These are phyloP conservation scores for Mimosa pudica DNA, from an alignment of 306 rosid genomes.

Conservation along the genomic window DNA sequence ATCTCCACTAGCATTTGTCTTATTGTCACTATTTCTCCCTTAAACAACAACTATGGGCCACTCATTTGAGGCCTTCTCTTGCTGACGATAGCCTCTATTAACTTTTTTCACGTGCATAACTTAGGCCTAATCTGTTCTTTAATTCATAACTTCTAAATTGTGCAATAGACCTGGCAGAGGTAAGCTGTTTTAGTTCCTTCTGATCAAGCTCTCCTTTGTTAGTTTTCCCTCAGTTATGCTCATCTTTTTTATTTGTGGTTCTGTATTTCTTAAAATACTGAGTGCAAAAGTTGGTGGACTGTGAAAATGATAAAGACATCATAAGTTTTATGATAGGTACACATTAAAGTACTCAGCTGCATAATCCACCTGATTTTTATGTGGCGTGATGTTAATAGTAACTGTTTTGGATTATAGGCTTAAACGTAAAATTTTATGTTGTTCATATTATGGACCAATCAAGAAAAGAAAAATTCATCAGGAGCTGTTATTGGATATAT, in stretches of 20 bases:
- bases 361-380: conserved; percentile 35
- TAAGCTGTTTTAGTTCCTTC: not conserved
- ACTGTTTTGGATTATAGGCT: conserved; percentile 15
- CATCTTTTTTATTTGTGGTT: conserved; percentile 10
- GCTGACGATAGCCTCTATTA: conserved; percentile 1
- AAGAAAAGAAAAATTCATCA: conserved; percentile 26
- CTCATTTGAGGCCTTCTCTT: conserved; percentile 32
- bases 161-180: conserved; percentile 4
- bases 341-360: not conserved
- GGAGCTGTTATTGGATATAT: conserved; percentile 44
- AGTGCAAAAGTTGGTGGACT: conserved; percentile 39
- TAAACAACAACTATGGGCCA: conserved; percentile 39
- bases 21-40: conserved; percentile 43
- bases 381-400: conserved; percentile 62
- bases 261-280: not conserved
- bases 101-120: not conserved
- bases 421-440: not conserved
- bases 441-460: not conserved
- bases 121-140: not conserved
- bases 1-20: conserved; percentile 56
- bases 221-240: not conserved
- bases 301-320: conserved; percentile 37
- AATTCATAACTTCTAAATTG: not conserved
- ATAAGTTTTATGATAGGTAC: conserved; percentile 10
- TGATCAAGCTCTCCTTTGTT: not conserved